These are phyloP conservation scores for Sphagnurus paluster DNA, from an alignment of 1,284 basidiomycete species.

Conservation along the genomic window DNA sequence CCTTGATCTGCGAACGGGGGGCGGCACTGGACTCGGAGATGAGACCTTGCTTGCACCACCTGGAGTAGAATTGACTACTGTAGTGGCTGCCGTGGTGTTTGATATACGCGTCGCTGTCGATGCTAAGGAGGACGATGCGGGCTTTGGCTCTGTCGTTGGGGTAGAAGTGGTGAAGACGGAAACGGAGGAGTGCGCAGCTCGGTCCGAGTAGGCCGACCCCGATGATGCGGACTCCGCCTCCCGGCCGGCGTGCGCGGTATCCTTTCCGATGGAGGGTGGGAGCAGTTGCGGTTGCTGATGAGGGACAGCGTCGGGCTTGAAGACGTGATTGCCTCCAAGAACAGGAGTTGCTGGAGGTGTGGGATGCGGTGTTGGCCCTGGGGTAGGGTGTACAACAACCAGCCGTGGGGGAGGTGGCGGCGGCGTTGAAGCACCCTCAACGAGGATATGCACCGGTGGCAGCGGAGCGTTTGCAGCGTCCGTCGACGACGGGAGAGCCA, in stretches of 20 bases:
- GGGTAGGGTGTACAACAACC: conserved; percentile 55
- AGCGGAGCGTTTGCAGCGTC: neutral
- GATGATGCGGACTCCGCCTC: conserved; percentile 11
- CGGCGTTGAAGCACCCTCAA: conserved; percentile 10
- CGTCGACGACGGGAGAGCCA: neutral
- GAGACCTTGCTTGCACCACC: neutral
- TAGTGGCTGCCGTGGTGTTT: neutral
- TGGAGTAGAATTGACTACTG: neutral
- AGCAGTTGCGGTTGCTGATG: too few relatives aligned
- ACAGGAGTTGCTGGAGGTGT: conserved; percentile 55
- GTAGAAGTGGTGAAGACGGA: neutral
- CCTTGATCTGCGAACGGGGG: neutral
- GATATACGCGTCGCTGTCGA: neutral
- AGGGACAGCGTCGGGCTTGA: conserved; percentile 4
- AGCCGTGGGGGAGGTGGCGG: conserved; percentile 41
- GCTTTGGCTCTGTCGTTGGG: neutral
- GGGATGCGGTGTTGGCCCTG: conserved; percentile 54
- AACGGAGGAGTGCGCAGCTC: conserved; percentile 9
- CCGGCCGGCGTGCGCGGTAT: too few relatives aligned
- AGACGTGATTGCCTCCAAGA: conserved; percentile 6
- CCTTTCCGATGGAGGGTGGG: neutral
- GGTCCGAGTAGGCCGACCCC: conserved; percentile 6
- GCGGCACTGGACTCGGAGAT: neutral
- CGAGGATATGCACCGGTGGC: conserved; percentile 9
- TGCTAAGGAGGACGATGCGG: neutral